Conservation (phyloP, 352 stramenopile species). For the Pythium phragmiticola region DNA sequence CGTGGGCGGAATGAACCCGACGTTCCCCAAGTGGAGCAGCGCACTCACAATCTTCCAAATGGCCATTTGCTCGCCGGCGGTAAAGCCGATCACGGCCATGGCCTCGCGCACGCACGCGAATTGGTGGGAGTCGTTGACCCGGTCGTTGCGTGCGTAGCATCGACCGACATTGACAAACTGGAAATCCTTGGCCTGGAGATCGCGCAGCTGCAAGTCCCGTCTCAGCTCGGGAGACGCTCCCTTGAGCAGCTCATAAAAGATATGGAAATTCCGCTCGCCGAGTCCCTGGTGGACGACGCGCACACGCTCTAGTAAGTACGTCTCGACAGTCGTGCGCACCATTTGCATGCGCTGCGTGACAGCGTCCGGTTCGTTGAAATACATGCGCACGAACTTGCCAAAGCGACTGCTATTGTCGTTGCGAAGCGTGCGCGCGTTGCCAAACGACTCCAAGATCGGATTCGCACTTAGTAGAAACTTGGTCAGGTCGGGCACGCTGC, state of each 20-base stretch:
- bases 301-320: slow-evolving; percentile 94
- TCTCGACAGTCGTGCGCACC: slow-evolving; percentile 72
- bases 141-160: slow-evolving; percentile 71
- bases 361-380: slow-evolving; percentile 49
- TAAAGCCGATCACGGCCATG: slow-evolving; percentile 77
- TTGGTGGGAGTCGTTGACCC: slow-evolving; percentile 55
- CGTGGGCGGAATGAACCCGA: slow-evolving; percentile 59
- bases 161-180: slow-evolving; percentile 67
- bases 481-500: slow-evolving; percentile 15
- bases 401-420: slow-evolving; percentile 91
- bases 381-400: slow-evolving; percentile 90
- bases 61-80: slow-evolving; percentile 46
- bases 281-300: slow-evolving; percentile 74
- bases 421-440: slow-evolving; percentile 82
- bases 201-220: slow-evolving; percentile 37
- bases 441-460: slow-evolving; percentile 90
- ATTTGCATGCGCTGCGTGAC: slow-evolving; percentile 46
- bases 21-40: slow-evolving; percentile 83
- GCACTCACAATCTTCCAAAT: slow-evolving; percentile 75
- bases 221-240: slow-evolving; percentile 50
- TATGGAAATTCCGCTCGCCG: slow-evolving; percentile 80
- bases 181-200: slow-evolving; percentile 43
- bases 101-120: slow-evolving; percentile 64
- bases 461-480: slow-evolving; percentile 78
- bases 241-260: slow-evolving; percentile 78